These are phyloP conservation scores for Ustilago trichophora DNA, from an alignment of 1,284 basidiomycete genomes.

Conservation along the genomic window DNA sequence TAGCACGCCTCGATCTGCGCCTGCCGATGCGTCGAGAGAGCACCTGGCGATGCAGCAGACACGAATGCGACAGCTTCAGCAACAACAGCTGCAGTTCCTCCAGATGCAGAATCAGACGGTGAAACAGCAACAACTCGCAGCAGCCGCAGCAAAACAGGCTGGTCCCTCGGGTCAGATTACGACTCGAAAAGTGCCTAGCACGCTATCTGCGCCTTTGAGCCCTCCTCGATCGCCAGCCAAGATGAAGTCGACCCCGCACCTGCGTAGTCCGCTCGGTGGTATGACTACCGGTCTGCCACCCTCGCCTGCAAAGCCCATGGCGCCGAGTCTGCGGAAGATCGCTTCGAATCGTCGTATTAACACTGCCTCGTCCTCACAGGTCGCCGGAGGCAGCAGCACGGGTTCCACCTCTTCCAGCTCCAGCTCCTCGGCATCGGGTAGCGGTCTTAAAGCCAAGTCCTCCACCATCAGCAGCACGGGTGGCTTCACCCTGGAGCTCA, in stretches of 20 bases:
- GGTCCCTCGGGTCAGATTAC: slow-evolving; percentile 7
- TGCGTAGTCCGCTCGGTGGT: slow-evolving; percentile 17
- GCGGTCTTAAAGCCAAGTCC: slow-evolving; percentile 5
- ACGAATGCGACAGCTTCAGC: slow-evolving; percentile 32
- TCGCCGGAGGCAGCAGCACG: slow-evolving; percentile 4
- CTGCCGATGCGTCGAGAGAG: slow-evolving; percentile 24
- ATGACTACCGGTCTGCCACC: slow-evolving; percentile 9
- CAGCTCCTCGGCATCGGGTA: slow-evolving; percentile 15
- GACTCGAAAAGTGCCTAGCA: slow-evolving; percentile 25
- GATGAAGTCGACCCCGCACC: slow-evolving; percentile 52
- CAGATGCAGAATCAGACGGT: slow-evolving; percentile 24
- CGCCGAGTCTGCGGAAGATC: slow-evolving; percentile 44
- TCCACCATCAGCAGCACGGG: slow-evolving; percentile 8
- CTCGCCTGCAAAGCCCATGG: slow-evolving; percentile 14
- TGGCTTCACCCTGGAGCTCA: slow-evolving; percentile 35
- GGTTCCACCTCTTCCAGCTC: slow-evolving; percentile 19
- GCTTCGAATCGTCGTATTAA: slow-evolving; percentile 45
- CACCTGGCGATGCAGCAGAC: slow-evolving; percentile 29
- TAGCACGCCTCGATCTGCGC: slow-evolving; percentile 32
- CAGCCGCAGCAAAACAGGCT: slow-evolving; percentile 1
- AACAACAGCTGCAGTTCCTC: slow-evolving; percentile 29
- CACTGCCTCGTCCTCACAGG: background rate
- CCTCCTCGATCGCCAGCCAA: slow-evolving; percentile 43
- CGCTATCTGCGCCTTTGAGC: slow-evolving; percentile 24
- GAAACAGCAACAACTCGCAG: slow-evolving; percentile 1